Conservation (phyloP, 805 yeast genomes). For the Kluyveromyces aestuarii region DNA sequence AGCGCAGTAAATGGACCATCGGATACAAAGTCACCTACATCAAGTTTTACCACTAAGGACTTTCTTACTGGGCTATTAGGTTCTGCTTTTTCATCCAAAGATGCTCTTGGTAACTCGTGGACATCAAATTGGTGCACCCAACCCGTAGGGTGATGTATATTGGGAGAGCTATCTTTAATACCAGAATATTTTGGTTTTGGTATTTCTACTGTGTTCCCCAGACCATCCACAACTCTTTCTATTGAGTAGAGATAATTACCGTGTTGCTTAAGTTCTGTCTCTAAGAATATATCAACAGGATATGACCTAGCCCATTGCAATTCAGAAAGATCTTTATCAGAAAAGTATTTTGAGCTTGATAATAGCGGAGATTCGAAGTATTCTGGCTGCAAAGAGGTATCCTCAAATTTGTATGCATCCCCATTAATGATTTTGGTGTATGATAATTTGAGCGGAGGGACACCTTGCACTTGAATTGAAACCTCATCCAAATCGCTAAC, state of each 20-base stretch:
- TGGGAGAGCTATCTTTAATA: background rate
- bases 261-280: slow-evolving; percentile 31
- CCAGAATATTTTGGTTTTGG: slow-evolving; percentile 13
- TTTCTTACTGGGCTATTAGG: slow-evolving; percentile 31
- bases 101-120: slow-evolving; percentile 47
- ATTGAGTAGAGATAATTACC: slow-evolving; percentile 52
- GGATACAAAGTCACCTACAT: slow-evolving; percentile 16
- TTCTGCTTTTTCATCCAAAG: slow-evolving; percentile 34
- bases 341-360: slow-evolving; percentile 22
- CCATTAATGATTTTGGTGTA: slow-evolving; percentile 41
- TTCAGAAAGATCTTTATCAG: slow-evolving; percentile 30
- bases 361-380: slow-evolving; percentile 42
- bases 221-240: slow-evolving; percentile 53
- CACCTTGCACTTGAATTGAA: slow-evolving; percentile 54
- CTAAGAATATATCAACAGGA: slow-evolving; percentile 36
- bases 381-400: slow-evolving; percentile 43
- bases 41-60: slow-evolving; percentile 28
- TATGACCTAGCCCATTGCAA: slow-evolving; percentile 36
- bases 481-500: slow-evolving; percentile 47
- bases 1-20: slow-evolving; percentile 30
- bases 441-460: slow-evolving; percentile 61
- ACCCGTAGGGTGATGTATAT: slow-evolving; percentile 19
- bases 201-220: slow-evolving; percentile 49
- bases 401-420: slow-evolving; percentile 22
- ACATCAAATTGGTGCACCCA: slow-evolving; percentile 39